These are phyloP conservation scores for Patellifolia procumbens DNA, from an alignment of 179 eudicot species.

Conservation along the genomic window DNA sequence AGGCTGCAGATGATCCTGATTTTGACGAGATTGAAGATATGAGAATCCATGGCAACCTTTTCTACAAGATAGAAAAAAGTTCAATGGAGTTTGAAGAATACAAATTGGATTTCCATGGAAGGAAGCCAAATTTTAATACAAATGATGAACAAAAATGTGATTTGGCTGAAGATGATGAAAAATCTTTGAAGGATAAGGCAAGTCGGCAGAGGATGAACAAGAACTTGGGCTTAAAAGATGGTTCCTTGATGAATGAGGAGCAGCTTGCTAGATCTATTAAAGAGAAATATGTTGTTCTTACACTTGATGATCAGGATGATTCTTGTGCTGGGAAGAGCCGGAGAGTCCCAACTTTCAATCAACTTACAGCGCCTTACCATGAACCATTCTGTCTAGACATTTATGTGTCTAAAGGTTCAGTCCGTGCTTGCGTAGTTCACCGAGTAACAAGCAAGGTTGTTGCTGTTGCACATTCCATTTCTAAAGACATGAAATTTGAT, in stretches of 20 bases:
- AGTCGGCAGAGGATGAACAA: slow-evolving; percentile 19
- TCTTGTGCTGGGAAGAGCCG: slow-evolving; percentile 40
- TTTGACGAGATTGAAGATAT: slow-evolving; percentile 83
- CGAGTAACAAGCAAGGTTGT: slow-evolving; percentile 92
- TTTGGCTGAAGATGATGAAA: slow-evolving; percentile 10
- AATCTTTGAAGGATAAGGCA: slow-evolving; percentile 29
- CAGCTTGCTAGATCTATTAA: slow-evolving; percentile 29
- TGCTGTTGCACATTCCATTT: slow-evolving; percentile 88
- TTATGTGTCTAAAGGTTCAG: slow-evolving; percentile 73
- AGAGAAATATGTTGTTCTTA: slow-evolving; percentile 31
- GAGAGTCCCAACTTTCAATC: slow-evolving; percentile 77
- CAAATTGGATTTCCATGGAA: slow-evolving; percentile 67
- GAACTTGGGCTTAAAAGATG: slow-evolving; percentile 15
- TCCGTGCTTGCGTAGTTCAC: slow-evolving; percentile 85
- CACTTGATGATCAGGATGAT: slow-evolving; percentile 32
- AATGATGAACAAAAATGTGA: slow-evolving; percentile 14
- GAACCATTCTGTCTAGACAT: slow-evolving; percentile 94
- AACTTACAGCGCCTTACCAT: slow-evolving; percentile 81
- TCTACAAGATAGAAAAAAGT: slow-evolving; percentile 73
- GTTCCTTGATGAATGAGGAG: slow-evolving; percentile 26
- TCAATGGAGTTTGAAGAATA: slow-evolving; percentile 85
- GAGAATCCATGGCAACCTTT: slow-evolving; percentile 69
- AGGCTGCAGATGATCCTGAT: slow-evolving; percentile 37
- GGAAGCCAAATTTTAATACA: slow-evolving; percentile 37
- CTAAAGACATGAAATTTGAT: slow-evolving; percentile 85